phyloP scores from a whole-genome alignment of 768 basidiomycete genomes.

The Crucibulum laeve region DNA sequence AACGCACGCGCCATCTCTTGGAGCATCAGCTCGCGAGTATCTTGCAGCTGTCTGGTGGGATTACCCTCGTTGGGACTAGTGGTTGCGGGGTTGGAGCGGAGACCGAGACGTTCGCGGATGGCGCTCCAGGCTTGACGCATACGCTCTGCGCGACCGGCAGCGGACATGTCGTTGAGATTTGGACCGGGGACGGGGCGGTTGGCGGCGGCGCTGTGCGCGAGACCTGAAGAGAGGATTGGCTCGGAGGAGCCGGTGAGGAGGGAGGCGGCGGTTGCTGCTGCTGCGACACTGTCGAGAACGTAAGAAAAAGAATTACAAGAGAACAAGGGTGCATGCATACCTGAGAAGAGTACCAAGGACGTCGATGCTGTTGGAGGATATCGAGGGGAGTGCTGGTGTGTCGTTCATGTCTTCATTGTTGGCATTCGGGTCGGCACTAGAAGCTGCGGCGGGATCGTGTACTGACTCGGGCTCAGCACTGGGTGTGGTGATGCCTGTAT shows the following conservation, averaged over 20 bases:
- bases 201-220: constrained; percentile 31
- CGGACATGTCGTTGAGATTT: constrained; percentile 25
- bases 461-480: not conserved
- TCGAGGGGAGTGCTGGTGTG: constrained; percentile 21
- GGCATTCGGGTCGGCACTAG: constrained; percentile 8
- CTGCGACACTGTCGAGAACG: constrained; percentile 59
- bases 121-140: constrained; percentile 67
- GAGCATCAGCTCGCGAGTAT: constrained; percentile 69
- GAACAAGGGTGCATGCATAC: constrained; percentile 36
- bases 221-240: constrained; percentile 55
- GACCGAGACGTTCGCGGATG: constrained; percentile 63
- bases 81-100: constrained; percentile 27
- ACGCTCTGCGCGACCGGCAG: constrained; percentile 34
- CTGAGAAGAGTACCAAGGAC: constrained; percentile 80
- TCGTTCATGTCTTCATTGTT: constrained; percentile 8
- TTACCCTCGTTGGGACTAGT: not conserved
- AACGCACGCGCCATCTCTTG: constrained; percentile 81
- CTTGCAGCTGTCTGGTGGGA: constrained; percentile 20
- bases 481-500: not conserved
- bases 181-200: constrained; percentile 9
- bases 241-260: constrained; percentile 71
- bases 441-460: constrained; percentile 1
- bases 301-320: constrained; percentile 1
- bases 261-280: constrained; percentile 89
- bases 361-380: constrained; percentile 76